Percentiles rank a stretch among this genome's conserved stretches.
Evolutionary conservation across 2,329 filamentous ascomycete genomes (phyloP).

Genomic region (Pseudomassariella vexata): DNA sequence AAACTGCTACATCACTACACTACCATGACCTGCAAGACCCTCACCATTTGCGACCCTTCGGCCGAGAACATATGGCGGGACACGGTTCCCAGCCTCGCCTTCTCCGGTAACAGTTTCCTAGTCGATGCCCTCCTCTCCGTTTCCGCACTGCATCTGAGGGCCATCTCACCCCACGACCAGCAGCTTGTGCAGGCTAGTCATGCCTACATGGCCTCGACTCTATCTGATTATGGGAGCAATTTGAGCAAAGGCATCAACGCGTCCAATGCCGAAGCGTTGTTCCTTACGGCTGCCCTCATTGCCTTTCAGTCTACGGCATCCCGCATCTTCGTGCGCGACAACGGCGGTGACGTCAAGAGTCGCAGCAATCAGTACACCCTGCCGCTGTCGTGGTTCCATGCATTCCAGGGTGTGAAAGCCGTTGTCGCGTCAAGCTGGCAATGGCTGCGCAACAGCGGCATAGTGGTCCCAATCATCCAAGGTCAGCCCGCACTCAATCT

Average conservation of each 20-base stretch:
- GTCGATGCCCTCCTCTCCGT: slow-evolving; percentile 61
- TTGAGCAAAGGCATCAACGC: slow-evolving; percentile 52
- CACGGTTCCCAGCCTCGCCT: slow-evolving; percentile 55
- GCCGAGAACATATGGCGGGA: slow-evolving; percentile 54
- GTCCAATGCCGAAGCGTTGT: slow-evolving; percentile 56
- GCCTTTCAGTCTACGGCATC: slow-evolving; percentile 62
- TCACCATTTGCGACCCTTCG: slow-evolving; percentile 45
- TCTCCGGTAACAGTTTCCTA: slow-evolving; percentile 51
- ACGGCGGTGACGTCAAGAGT: slow-evolving; percentile 32
- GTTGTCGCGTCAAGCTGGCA: slow-evolving; percentile 60
- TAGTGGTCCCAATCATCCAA: slow-evolving; percentile 57
- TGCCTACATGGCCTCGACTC: slow-evolving; percentile 58
- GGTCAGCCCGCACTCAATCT: slow-evolving; percentile 58
- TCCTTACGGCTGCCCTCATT: slow-evolving; percentile 58
- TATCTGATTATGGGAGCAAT: slow-evolving; percentile 53
- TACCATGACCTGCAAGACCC: slow-evolving; percentile 52
- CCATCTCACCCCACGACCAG: slow-evolving; percentile 50
- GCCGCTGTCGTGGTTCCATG: slow-evolving; percentile 61
- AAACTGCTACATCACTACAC: slow-evolving; percentile 62
- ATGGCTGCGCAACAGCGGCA: slow-evolving; percentile 52
- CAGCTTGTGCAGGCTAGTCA: slow-evolving; percentile 57
- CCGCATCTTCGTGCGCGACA: slow-evolving; percentile 55
- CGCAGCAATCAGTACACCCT: slow-evolving; percentile 43
- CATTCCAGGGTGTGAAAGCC: slow-evolving; percentile 62
- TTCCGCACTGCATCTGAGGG: slow-evolving; percentile 56